A percentile compares a stretch with the other conserved stretches of the same genome.
Conservation (phyloP, 768 basidiomycete genomes). For the Suillus subalutaceus region DNA sequence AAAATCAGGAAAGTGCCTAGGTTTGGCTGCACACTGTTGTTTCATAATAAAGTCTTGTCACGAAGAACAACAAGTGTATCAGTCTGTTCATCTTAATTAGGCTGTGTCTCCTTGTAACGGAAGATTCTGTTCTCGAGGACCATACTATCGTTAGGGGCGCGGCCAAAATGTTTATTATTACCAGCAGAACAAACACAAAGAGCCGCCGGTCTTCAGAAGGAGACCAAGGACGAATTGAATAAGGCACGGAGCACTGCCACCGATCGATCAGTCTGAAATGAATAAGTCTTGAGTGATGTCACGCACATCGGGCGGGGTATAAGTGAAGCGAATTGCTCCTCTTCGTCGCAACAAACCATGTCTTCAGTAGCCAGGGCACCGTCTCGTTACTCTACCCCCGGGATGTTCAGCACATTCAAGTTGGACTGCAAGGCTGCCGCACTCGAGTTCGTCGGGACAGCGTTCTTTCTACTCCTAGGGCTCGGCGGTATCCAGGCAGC, state of each 20-base stretch:
- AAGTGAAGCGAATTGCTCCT: not conserved
- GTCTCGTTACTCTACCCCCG: slow-evolving; percentile 11
- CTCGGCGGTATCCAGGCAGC: slow-evolving; percentile 67
- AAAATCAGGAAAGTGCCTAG: slow-evolving; percentile 52
- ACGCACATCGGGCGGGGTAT: not conserved
- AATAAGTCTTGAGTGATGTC: not conserved
- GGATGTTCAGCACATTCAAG: slow-evolving; percentile 31
- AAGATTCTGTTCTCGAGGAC: slow-evolving; percentile 17
- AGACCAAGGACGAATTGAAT: slow-evolving; percentile 20
- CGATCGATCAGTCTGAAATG: slow-evolving; percentile 2
- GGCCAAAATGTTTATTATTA: slow-evolving; percentile 22
- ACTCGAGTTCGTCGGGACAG: slow-evolving; percentile 64
- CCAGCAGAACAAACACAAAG: slow-evolving; percentile 23
- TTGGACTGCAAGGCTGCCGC: slow-evolving; percentile 51
- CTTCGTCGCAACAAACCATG: not conserved
- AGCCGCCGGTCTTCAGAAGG: slow-evolving; percentile 24
- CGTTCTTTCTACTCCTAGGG: slow-evolving; percentile 65
- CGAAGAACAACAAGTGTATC: slow-evolving; percentile 78
- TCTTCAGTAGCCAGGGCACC: not conserved
- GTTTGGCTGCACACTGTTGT: slow-evolving; percentile 55
- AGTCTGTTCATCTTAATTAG: slow-evolving; percentile 36
- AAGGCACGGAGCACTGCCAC: slow-evolving; percentile 22
- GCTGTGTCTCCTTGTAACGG: not conserved
- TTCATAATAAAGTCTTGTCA: slow-evolving; percentile 53
- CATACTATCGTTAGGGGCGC: slow-evolving; percentile 27